A percentile compares a stretch with the other conserved stretches of the same genome.
phyloP scores from a whole-genome alignment of 306 rosid species.

The Acacia melanoxylon region DNA sequence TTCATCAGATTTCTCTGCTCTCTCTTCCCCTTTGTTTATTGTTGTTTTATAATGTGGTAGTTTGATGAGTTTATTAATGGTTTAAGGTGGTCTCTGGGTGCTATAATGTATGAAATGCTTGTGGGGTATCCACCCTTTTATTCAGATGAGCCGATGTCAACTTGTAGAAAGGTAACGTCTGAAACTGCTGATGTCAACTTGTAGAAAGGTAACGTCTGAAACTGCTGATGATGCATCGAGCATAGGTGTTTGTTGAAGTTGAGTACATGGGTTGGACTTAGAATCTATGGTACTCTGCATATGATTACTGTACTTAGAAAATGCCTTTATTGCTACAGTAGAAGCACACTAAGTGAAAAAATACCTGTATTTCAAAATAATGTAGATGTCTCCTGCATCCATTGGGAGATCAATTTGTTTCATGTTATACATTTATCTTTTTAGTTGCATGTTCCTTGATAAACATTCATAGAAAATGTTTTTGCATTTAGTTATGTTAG shows the following conservation, averaged over 20 bases:
- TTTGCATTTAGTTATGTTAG: not conserved
- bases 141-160: slow-evolving; percentile 95
- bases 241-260: slow-evolving; percentile 20
- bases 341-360: not conserved
- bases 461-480: slow-evolving; percentile 1
- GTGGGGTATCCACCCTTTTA: slow-evolving; percentile 98
- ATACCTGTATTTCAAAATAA: not conserved
- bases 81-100: slow-evolving; percentile 98
- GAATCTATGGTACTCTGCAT: slow-evolving; percentile 4
- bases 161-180: slow-evolving; percentile 89
- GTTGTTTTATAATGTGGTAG: slow-evolving; percentile 5
- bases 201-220: slow-evolving; percentile 80
- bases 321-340: slow-evolving; percentile 24
- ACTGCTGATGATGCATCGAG: slow-evolving; percentile 29
- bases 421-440: not conserved
- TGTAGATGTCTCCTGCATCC: slow-evolving; percentile 16
- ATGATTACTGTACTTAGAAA: slow-evolving; percentile 11
- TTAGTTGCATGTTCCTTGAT: not conserved
- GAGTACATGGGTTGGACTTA: slow-evolving; percentile 10
- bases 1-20: slow-evolving; percentile 18
- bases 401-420: not conserved
- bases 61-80: slow-evolving; percentile 38
- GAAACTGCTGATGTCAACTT: slow-evolving; percentile 63
- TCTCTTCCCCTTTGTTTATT: slow-evolving; percentile 4
- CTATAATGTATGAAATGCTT: slow-evolving; percentile 98